phyloP scores from a whole-genome alignment of 2,329 filamentous ascomycete genomes.

The Elsinoe fawcettii region DNA sequence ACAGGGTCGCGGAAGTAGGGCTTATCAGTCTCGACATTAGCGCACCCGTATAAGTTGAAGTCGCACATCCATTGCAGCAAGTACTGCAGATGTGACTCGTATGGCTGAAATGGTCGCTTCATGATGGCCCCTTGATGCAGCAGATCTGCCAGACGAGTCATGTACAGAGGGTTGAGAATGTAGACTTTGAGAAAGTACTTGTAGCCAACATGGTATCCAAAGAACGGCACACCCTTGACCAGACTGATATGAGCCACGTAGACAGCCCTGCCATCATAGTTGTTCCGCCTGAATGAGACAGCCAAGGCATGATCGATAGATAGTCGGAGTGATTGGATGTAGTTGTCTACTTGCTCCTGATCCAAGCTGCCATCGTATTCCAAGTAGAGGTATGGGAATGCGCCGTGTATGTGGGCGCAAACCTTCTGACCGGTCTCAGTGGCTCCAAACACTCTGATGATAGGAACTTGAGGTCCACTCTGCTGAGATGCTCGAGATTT shows the following conservation, averaged over 20 bases:
- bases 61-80: conserved; percentile 96
- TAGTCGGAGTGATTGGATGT: conserved; percentile 69
- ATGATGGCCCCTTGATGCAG: conserved; percentile 82
- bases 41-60: conserved; percentile 93
- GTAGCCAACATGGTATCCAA: conserved; percentile 90
- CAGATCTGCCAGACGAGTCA: conserved; percentile 80
- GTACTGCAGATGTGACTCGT: conserved; percentile 89
- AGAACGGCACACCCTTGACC: conserved; percentile 90
- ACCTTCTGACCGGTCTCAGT: conserved; percentile 94
- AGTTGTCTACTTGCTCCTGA: conserved; percentile 54
- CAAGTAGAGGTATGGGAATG: conserved; percentile 91
- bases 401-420: conserved; percentile 90
- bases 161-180: conserved; percentile 76
- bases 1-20: conserved; percentile 68
- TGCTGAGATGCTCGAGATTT: conserved; percentile 52
- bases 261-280: conserved; percentile 57
- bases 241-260: conserved; percentile 88
- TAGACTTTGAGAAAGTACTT: conserved; percentile 91
- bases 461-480: conserved; percentile 66
- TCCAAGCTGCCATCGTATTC: conserved; percentile 65
- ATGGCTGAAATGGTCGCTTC: conserved; percentile 77
- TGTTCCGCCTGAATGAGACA: conserved; percentile 72
- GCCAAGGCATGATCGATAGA: conserved; percentile 89
- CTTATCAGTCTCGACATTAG: conserved; percentile 67
- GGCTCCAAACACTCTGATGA: conserved; percentile 84